A percentile compares a stretch with the other conserved stretches of the same genome.
These are phyloP conservation scores for Lenzites betulinus DNA, from an alignment of 768 basidiomycete species.

Conservation along the genomic window DNA sequence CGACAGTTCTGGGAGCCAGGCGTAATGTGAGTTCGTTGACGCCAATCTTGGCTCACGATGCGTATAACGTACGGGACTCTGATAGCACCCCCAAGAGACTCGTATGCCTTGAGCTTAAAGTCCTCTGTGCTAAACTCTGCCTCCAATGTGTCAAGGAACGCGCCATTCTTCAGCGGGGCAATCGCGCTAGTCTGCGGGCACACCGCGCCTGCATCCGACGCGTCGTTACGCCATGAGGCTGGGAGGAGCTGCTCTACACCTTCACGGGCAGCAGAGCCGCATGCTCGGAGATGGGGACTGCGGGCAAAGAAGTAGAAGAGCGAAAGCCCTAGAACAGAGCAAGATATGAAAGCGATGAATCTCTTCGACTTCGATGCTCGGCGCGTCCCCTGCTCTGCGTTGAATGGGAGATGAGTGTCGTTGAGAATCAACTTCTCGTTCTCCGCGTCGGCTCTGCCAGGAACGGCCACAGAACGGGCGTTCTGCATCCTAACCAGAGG, in stretches of 20 bases:
- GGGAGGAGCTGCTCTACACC: not conserved
- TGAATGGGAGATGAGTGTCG: not conserved
- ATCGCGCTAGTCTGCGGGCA: conserved; percentile 15
- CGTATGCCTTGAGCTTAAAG: conserved; percentile 20
- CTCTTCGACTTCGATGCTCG: not conserved
- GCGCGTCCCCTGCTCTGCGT: not conserved
- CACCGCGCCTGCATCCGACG: not conserved
- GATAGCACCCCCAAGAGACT: conserved; percentile 19
- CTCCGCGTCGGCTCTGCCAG: not conserved
- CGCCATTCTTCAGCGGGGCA: conserved; percentile 8
- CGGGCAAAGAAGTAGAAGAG: not conserved
- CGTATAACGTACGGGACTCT: conserved; percentile 17
- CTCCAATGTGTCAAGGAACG: conserved; percentile 11
- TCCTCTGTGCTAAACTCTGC: conserved; percentile 2
- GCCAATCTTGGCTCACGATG: not conserved
- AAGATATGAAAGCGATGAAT: not conserved
- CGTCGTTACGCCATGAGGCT: not conserved
- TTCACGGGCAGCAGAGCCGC: not conserved
- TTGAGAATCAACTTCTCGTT: not conserved
- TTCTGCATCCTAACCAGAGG: too few species aligned
- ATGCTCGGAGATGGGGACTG: not conserved
- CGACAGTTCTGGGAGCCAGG: conserved; percentile 26
- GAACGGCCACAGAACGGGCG: not conserved
- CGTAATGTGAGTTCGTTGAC: not conserved
- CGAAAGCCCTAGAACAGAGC: not conserved